Evolutionary conservation across 2,329 filamentous ascomycete species (phyloP).

Genomic region (Fusarium sp.): DNA sequence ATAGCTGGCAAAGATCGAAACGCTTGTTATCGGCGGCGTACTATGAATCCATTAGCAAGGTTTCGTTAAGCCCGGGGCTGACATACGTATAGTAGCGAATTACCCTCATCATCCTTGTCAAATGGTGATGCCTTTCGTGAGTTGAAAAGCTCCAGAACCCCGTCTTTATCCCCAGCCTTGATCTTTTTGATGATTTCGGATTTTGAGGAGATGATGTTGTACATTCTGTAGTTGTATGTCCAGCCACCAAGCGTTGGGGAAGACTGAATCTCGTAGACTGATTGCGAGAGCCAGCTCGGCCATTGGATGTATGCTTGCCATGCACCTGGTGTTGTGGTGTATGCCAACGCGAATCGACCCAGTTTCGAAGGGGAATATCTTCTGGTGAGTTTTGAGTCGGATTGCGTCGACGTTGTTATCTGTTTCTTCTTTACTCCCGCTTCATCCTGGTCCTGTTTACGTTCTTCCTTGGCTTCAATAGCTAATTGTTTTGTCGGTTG

Average conservation of each 20-base stretch:
- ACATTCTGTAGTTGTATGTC: conserved; percentile 38
- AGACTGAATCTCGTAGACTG: conserved; percentile 30
- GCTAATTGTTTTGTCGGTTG: neutral
- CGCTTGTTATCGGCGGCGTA: conserved; percentile 9
- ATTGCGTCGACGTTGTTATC: neutral
- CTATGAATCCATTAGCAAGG: conserved; percentile 6
- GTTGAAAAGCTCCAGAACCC: conserved; percentile 39
- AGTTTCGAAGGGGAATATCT: conserved; percentile 17
- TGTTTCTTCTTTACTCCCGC: neutral
- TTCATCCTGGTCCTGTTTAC: accelerated
- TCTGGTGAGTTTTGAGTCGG: neutral
- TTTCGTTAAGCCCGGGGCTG: too few species aligned
- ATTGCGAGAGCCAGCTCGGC: conserved; percentile 42
- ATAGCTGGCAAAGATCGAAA: conserved; percentile 30
- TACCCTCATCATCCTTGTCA: conserved; percentile 25
- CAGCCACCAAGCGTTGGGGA: conserved; percentile 26
- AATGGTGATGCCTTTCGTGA: conserved; percentile 40
- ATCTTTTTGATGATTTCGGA: conserved; percentile 35
- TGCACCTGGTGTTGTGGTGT: conserved; percentile 9
- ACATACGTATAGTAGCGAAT: conserved; percentile 19
- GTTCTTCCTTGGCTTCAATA: neutral
- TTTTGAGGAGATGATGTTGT: conserved; percentile 33
- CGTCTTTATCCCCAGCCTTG: conserved; percentile 19
- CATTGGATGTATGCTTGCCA: conserved; percentile 42
- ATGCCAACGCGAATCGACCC: conserved; percentile 23